Evolutionary conservation across 345 rosid genomes (phyloP).

Genomic region (Eucalyptus pauciflora): DNA sequence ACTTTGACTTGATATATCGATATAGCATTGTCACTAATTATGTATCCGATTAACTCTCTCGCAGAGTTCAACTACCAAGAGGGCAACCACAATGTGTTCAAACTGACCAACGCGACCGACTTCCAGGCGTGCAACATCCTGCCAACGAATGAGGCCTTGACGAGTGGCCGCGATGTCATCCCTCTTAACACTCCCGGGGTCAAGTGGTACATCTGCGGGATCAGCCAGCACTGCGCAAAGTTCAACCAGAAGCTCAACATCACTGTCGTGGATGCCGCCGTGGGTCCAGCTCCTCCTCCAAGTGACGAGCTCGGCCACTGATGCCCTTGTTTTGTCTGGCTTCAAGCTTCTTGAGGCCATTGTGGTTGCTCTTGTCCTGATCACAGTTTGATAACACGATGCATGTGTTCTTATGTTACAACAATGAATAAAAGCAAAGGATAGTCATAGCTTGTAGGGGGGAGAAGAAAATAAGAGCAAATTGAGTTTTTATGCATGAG

Average conservation of each 20-base stretch:
- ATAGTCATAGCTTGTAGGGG: not conserved
- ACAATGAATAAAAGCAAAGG: rapidly evolving
- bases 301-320: not conserved
- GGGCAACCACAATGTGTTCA: slow-evolving; percentile 17
- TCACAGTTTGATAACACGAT: not conserved
- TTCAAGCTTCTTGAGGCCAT: not conserved
- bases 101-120: not conserved
- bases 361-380: not conserved
- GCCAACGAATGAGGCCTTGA: not conserved
- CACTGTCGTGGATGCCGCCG: not conserved
- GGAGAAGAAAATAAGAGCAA: not conserved
- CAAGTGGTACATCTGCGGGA: slow-evolving; percentile 42
- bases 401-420: not conserved
- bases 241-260: slow-evolving; percentile 24
- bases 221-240: not conserved
- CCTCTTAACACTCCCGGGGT: slow-evolving; percentile 8
- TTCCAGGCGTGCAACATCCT: slow-evolving; percentile 17
- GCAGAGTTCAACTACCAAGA: slow-evolving; percentile 20
- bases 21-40: not conserved
- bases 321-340: not conserved
- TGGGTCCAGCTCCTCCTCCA: not conserved
- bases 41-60: not conserved
- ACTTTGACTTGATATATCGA: too few relatives aligned
- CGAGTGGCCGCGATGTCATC: slow-evolving; percentile 19
- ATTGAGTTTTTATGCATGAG: not conserved